Conservation (phyloP, 2,329 filamentous ascomycete genomes). For the Fusarium tricinctum region DNA sequence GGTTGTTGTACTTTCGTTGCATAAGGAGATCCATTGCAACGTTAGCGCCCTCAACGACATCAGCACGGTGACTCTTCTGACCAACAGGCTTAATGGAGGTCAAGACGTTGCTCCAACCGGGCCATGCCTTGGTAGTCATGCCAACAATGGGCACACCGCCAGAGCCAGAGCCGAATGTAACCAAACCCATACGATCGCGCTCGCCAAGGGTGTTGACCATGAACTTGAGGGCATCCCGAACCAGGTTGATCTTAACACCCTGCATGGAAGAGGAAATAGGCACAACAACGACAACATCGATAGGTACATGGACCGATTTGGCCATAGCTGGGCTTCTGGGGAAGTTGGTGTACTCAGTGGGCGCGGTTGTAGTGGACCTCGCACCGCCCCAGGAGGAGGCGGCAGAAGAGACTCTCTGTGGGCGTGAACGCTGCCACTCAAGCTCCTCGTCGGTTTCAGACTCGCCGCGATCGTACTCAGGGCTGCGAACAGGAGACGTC, state of each 20-base stretch:
- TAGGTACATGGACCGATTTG: conserved; percentile 82
- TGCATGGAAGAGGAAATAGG: conserved; percentile 99
- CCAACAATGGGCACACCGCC: conserved; percentile 96
- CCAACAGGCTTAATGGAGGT: conserved; percentile 91
- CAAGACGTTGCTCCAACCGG: conserved; percentile 88
- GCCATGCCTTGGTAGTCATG: conserved; percentile 97
- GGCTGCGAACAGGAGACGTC: conserved; percentile 71
- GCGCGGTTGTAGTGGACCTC: conserved; percentile 87
- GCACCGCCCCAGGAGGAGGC: conserved; percentile 85
- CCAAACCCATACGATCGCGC: conserved; percentile 94
- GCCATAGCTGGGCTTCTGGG: conserved; percentile 60
- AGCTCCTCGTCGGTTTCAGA: conserved; percentile 88
- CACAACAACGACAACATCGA: conserved; percentile 96
- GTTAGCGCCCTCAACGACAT: conserved; percentile 97
- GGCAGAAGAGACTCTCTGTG: conserved; percentile 83
- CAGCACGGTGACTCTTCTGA: conserved; percentile 95
- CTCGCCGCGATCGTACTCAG: conserved; percentile 83
- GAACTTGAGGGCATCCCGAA: conserved; percentile 92
- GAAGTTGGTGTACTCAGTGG: conserved; percentile 90
- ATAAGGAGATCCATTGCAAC: conserved; percentile 98
- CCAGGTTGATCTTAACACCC: conserved; percentile 96
- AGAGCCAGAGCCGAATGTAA: conserved; percentile 95
- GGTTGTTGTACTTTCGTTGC: conserved; percentile 96
- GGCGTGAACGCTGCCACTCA: conserved; percentile 77
- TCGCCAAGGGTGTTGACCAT: conserved; percentile 91